Evolutionary conservation across 352 stramenopile species (phyloP).

Genomic region (Phytophthora brassicae): DNA sequence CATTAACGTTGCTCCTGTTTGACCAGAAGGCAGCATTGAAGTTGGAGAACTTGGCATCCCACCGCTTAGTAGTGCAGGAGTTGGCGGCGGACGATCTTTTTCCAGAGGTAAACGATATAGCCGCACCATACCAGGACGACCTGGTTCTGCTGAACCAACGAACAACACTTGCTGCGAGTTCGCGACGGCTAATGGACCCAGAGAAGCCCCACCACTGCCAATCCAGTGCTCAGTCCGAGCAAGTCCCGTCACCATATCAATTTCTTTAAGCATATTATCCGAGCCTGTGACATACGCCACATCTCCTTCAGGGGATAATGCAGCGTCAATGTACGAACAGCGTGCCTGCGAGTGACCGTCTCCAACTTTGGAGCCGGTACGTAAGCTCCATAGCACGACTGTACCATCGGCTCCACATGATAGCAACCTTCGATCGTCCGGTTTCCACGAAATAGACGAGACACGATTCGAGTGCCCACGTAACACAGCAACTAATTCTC

Average conservation of each 20-base stretch:
- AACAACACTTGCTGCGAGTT: slow-evolving; percentile 91
- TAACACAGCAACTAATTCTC: slow-evolving; percentile 67
- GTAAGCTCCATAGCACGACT: slow-evolving; percentile 79
- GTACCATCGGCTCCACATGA: slow-evolving; percentile 77
- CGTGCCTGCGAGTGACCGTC: slow-evolving; percentile 78
- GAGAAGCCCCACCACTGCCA: slow-evolving; percentile 30
- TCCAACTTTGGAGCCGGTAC: slow-evolving; percentile 69
- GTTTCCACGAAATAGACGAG: slow-evolving; percentile 79
- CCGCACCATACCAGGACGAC: slow-evolving; percentile 65
- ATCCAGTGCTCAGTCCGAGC: slow-evolving; percentile 61
- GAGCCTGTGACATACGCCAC: slow-evolving; percentile 90
- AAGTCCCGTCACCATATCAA: slow-evolving; percentile 75
- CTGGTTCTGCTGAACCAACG: slow-evolving; percentile 77
- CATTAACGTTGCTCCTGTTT: slow-evolving; percentile 18
- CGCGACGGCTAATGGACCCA: slow-evolving; percentile 85
- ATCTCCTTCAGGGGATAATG: slow-evolving; percentile 59
- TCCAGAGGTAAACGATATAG: slow-evolving; percentile 74
- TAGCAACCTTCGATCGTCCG: slow-evolving; percentile 74
- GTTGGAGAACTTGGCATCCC: slow-evolving; percentile 16
- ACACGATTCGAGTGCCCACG: slow-evolving; percentile 84
- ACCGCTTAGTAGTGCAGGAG: slow-evolving; percentile 12
- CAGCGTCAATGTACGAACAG: slow-evolving; percentile 72
- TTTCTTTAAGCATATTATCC: slow-evolving; percentile 88
- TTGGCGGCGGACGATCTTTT: slow-evolving; percentile 37
- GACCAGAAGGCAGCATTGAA: slow-evolving; percentile 17